Conservation (phyloP, 371 early-diverging fungal species). For the Rhizopus stolonifer region DNA sequence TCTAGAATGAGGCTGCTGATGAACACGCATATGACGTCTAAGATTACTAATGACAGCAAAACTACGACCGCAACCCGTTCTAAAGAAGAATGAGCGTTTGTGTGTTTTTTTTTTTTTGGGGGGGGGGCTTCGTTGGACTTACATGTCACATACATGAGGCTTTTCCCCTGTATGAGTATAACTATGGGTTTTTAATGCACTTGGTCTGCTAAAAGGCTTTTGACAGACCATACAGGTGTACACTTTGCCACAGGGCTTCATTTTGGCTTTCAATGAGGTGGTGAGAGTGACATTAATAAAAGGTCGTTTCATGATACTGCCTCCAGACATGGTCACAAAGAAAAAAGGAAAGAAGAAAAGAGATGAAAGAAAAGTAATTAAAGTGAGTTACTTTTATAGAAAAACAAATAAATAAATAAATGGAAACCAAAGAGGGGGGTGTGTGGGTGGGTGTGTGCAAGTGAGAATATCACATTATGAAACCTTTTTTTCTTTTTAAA, state of each 20-base stretch:
- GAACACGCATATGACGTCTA: constrained; percentile 42
- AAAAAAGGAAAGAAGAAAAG: too few species aligned
- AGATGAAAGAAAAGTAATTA: too few species aligned
- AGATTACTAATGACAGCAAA: constrained; percentile 46
- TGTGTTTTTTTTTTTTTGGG: background rate
- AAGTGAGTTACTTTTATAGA: too few species aligned
- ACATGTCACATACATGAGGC: constrained; percentile 33
- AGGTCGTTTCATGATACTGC: background rate
- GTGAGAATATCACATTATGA: too few species aligned
- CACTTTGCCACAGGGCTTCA: constrained; percentile 2
- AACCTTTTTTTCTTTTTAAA: too few species aligned
- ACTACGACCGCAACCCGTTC: constrained; percentile 37
- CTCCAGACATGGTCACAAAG: too few species aligned
- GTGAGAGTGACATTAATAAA: background rate
- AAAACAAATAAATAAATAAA: too few species aligned
- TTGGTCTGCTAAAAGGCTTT: constrained; percentile 76
- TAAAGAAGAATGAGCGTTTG: background rate
- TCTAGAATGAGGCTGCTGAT: constrained; percentile 19
- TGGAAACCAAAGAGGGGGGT: too few species aligned
- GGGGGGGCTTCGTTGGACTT: too few species aligned
- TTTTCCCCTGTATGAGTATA: constrained; percentile 81
- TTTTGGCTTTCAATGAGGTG: background rate
- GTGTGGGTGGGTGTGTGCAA: too few species aligned
- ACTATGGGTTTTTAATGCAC: constrained; percentile 68
- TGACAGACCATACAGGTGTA: constrained; percentile 65